Evolutionary conservation across 1,284 basidiomycete genomes (phyloP).

Genomic region (Peniophora sp.): DNA sequence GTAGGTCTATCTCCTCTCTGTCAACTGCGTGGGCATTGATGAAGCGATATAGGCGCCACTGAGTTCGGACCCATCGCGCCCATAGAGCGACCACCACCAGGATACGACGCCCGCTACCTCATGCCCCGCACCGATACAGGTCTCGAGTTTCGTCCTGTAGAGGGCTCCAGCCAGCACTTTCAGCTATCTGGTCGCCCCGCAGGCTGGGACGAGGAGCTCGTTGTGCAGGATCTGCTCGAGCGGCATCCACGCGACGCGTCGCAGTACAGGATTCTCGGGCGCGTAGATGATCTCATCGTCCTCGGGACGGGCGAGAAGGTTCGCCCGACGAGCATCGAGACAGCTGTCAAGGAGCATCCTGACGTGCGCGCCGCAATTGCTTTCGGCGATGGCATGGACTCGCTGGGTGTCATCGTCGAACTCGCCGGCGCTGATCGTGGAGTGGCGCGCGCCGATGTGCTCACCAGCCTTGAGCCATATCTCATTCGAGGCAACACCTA

Average conservation of each 20-base stretch:
- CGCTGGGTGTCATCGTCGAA: constrained; percentile 28
- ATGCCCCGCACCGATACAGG: constrained; percentile 24
- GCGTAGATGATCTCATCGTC: constrained; percentile 28
- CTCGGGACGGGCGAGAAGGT: constrained; percentile 30
- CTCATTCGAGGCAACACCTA: constrained; percentile 24
- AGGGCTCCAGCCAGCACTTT: constrained; percentile 17
- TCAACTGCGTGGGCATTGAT: no score
- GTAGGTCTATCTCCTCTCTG: constrained; percentile 18
- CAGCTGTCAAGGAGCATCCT: constrained; percentile 23
- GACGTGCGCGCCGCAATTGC: constrained; percentile 26
- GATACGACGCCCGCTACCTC: constrained; percentile 29
- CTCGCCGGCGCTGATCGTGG: constrained; percentile 5
- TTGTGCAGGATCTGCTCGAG: constrained; percentile 28
- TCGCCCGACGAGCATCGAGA: constrained; percentile 22
- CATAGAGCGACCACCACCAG: constrained; percentile 19
- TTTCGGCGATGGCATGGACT: constrained; percentile 25
- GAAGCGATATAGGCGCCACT: constrained; percentile 24
- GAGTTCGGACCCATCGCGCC: constrained; percentile 28
- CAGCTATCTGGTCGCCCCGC: constrained; percentile 22
- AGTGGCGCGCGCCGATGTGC: constrained; percentile 2
- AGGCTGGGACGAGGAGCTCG: constrained; percentile 23
- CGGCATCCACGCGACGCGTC: constrained; percentile 19
- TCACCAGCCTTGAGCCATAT: constrained; percentile 11
- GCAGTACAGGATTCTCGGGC: constrained; percentile 19
- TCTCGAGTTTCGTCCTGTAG: constrained; percentile 18